Conservation (phyloP, 208 protist genomes). For the Crithidia sp. region DNA sequence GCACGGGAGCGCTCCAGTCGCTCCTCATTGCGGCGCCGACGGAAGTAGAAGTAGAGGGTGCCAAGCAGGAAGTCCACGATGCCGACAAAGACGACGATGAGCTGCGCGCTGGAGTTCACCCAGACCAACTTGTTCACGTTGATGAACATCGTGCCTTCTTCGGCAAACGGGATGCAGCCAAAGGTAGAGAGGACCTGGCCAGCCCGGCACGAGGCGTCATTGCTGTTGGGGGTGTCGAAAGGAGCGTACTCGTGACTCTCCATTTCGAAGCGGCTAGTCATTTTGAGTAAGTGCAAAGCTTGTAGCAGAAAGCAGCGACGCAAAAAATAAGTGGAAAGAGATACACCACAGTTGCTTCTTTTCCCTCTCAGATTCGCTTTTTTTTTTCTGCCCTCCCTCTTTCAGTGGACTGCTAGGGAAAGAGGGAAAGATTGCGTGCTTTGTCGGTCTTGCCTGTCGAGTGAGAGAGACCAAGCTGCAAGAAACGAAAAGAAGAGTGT, state of each 20-base stretch:
- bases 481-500: too few relatives aligned
- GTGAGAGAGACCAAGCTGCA: too few relatives aligned
- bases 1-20: conserved; percentile 36
- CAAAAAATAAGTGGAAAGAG: conserved; percentile 1
- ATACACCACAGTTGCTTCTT: too few relatives aligned
- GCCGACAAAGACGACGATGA: conserved; percentile 39
- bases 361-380: too few relatives aligned
- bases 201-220: conserved; percentile 11
- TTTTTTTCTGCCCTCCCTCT: too few relatives aligned
- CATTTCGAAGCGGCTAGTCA: too few relatives aligned
- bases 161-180: conserved; percentile 37
- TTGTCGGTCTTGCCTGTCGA: too few relatives aligned
- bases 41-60: conserved; percentile 38
- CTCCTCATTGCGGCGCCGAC: conserved; percentile 31
- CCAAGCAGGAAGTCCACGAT: conserved; percentile 35
- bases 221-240: background rate
- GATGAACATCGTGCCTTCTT: conserved; percentile 35
- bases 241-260: too few relatives aligned
- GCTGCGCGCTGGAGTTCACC: conserved; percentile 32
- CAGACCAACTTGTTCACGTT: conserved; percentile 34
- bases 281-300: too few relatives aligned
- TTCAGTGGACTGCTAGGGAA: too few relatives aligned
- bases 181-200: conserved; percentile 24
- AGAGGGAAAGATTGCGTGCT: background rate
- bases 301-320: too few relatives aligned